Percentiles rank a stretch among this genome's conserved stretches.
Conservation (phyloP, 2,329 filamentous ascomycete genomes). For the Pseudogymnoascus sp. region DNA sequence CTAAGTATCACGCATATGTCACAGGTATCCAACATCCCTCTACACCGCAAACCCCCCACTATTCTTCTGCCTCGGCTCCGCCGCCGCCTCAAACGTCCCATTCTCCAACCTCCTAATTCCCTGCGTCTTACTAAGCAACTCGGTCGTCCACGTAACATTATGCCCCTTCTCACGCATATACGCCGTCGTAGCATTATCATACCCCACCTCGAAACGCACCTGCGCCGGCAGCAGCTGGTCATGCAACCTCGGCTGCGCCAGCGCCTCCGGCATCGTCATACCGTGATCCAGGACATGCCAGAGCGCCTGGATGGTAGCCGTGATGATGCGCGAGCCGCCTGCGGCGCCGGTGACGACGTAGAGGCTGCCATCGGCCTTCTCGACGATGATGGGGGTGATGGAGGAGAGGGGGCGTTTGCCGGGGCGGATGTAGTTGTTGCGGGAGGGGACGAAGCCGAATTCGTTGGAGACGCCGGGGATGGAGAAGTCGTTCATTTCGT, state of each 20-base stretch:
- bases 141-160: slow-evolving; percentile 62
- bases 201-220: slow-evolving; percentile 62
- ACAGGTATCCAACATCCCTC: not conserved
- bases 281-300: slow-evolving; percentile 64
- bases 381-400: slow-evolving; percentile 73
- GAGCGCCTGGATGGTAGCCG: slow-evolving; percentile 66
- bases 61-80: slow-evolving; percentile 67
- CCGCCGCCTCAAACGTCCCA: slow-evolving; percentile 70
- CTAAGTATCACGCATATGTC: not conserved
- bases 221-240: slow-evolving; percentile 74
- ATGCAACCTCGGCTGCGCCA: slow-evolving; percentile 65
- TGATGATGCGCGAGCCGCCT: slow-evolving; percentile 79
- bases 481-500: slow-evolving; percentile 75
- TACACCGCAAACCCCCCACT: slow-evolving; percentile 51
- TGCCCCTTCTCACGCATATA: slow-evolving; percentile 62
- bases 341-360: slow-evolving; percentile 69
- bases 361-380: slow-evolving; percentile 57
- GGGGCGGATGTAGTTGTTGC: slow-evolving; percentile 74
- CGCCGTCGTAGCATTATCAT: slow-evolving; percentile 57
- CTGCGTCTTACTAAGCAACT: slow-evolving; percentile 64
- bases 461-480: slow-evolving; percentile 71
- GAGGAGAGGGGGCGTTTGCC: slow-evolving; percentile 79
- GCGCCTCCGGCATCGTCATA: slow-evolving; percentile 54
- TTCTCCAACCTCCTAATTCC: slow-evolving; percentile 54
- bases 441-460: slow-evolving; percentile 77